Conservation (phyloP, 768 basidiomycete genomes). For the Tricholoma sp. region DNA sequence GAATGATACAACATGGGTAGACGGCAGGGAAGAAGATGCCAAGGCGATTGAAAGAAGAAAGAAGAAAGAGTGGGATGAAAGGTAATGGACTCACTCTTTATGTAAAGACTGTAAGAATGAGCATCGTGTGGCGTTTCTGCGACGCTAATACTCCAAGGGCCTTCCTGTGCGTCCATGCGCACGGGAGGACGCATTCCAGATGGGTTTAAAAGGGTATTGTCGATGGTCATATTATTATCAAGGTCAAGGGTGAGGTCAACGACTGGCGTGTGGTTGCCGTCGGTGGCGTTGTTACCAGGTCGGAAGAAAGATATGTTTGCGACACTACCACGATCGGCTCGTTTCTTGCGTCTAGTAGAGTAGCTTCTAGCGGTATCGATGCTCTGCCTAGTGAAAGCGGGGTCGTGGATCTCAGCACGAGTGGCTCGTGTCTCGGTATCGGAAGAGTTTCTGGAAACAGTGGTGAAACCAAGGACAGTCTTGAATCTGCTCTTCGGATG, state of each 20-base stretch:
- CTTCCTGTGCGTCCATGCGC: conserved; percentile 70
- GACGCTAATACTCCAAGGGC: conserved; percentile 84
- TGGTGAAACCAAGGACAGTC: conserved; percentile 40
- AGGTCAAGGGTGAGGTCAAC: conserved; percentile 13
- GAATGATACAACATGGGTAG: not conserved
- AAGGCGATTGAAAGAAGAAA: not conserved
- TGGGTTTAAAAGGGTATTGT: conserved; percentile 19
- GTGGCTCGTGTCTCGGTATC: conserved; percentile 23
- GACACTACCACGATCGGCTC: conserved; percentile 31
- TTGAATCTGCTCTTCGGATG: conserved; percentile 43
- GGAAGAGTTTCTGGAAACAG: conserved; percentile 31
- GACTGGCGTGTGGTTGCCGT: conserved; percentile 7
- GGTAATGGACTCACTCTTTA: conserved; percentile 70
- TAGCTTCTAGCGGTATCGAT: conserved; percentile 38
- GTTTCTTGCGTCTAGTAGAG: conserved; percentile 30
- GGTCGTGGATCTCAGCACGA: conserved; percentile 22
- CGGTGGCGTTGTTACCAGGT: conserved; percentile 21
- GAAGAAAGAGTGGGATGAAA: conserved; percentile 11
- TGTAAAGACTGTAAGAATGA: conserved; percentile 74
- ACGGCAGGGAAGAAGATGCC: conserved; percentile 1
- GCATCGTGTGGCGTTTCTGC: conserved; percentile 79
- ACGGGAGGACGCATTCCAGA: conserved; percentile 40
- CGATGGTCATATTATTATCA: conserved; percentile 21
- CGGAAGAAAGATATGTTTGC: conserved; percentile 40
- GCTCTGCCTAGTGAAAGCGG: conserved; percentile 33